Evolutionary conservation across 176 grass and related monocot species (phyloP), one percentile per base, ranked within the genome.

Genomic region (Phyllostachys edulis): DNA sequence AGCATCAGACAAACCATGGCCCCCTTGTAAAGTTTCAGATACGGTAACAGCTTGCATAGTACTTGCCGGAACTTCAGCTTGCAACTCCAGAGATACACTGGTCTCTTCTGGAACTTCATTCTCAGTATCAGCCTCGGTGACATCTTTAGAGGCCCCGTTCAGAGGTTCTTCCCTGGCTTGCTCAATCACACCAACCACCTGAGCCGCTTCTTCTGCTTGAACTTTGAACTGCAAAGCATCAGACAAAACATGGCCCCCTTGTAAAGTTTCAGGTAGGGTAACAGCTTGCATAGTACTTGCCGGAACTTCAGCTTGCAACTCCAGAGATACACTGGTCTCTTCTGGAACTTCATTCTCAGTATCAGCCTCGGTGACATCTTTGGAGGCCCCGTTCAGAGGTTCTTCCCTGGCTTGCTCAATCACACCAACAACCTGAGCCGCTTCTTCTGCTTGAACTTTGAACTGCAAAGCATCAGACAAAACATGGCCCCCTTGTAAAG

Each of bases 221-320:
- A 23, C 20, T 59, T 59, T 9, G 7, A n/a, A 23, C 23, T 59
- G 21, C 21, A 59, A 11, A 23, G 56, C 56, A 59, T 59, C 56
- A 59, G 21, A 10, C 1, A 23, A 60, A 60, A 60, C 1, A 60
- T 60, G 21, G 56, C 2, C 56, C n/a, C 56, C n/a, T 60, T 60
- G 56, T 60, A 24, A 60, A 60, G 56, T 9, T 60, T 60, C 56
- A 24, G 56, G 56, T 60, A 60, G 1, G 8, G n/a, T 60, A 24
- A 60, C 56, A 24, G n/a, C 21, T 60, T 24, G n/a, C 8, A 60
- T 10, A 24, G 56, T 9, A 60, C 56, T 60, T 60, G 56, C n/a
- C n/a, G n/a, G 56, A 60, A 60, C 7, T 60, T 86, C 66, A 80
- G 45, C 60, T 66, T 86, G 67, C 47, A 72, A 71, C 42, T 26